Evolutionary conservation across 176 grass and related monocot species (phyloP).

Genomic region (Paspalum vaginatum): DNA sequence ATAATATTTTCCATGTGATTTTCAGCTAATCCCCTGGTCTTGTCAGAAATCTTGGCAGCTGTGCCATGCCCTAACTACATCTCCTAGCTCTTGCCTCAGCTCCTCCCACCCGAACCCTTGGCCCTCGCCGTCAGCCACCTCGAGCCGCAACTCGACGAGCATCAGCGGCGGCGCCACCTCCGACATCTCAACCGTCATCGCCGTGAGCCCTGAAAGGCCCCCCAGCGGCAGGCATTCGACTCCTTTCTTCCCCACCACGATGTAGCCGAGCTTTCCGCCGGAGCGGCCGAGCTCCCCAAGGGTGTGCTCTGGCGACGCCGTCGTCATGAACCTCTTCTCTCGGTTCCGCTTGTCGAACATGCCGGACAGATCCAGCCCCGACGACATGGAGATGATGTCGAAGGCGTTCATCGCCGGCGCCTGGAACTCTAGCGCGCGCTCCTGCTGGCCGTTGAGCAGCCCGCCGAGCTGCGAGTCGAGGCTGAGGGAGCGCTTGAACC

Average conservation of each 20-base stretch:
- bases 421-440: slow-evolving; percentile 36
- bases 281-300: slow-evolving; percentile 56
- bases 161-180: slow-evolving; percentile 67
- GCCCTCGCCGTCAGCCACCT: slow-evolving; percentile 31
- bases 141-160: slow-evolving; percentile 65
- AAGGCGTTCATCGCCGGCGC: slow-evolving; percentile 67
- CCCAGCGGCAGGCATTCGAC: slow-evolving; percentile 21
- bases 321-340: slow-evolving; percentile 66
- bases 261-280: slow-evolving; percentile 62
- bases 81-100: slow-evolving; percentile 67
- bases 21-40: slow-evolving; percentile 10
- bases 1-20: slow-evolving; percentile 3
- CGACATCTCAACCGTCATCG: slow-evolving; percentile 64
- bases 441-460: slow-evolving; percentile 41
- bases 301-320: slow-evolving; percentile 55
- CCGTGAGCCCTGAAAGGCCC: slow-evolving; percentile 29
- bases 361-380: slow-evolving; percentile 69
- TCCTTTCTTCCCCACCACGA: slow-evolving; percentile 53
- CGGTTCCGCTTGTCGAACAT: slow-evolving; percentile 52
- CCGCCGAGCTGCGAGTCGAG: slow-evolving; percentile 74
- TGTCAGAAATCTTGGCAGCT: slow-evolving; percentile 46
- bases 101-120: slow-evolving; percentile 64
- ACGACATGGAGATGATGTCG: slow-evolving; percentile 82
- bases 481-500: slow-evolving; percentile 84
- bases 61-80: slow-evolving; percentile 71